Percentiles rank a stretch among this genome's conserved stretches.
Conservation (phyloP, 1,284 basidiomycete species). For the Fistulina hepatica region DNA sequence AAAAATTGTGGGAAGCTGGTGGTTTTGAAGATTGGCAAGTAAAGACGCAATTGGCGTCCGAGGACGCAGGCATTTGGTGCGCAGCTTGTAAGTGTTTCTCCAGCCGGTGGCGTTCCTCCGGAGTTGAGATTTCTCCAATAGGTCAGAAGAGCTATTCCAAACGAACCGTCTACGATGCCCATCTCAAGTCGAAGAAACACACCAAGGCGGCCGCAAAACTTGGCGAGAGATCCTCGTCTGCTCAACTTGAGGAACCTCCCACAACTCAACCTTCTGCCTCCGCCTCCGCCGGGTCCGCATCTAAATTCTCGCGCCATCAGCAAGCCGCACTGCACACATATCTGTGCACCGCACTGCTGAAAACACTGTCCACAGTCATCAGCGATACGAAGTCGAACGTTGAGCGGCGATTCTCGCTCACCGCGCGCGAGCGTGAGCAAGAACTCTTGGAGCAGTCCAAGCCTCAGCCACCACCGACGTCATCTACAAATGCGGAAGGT, state of each 20-base stretch:
- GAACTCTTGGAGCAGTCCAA: slow-evolving; percentile 81
- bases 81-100: slow-evolving; percentile 65
- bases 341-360: slow-evolving; percentile 60
- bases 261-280: slow-evolving; percentile 51
- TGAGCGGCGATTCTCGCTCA: slow-evolving; percentile 91
- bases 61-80: slow-evolving; percentile 81
- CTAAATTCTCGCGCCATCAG: slow-evolving; percentile 38
- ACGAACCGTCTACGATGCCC: slow-evolving; percentile 96
- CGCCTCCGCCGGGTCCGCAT: slow-evolving; percentile 16
- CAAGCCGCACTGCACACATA: slow-evolving; percentile 65
- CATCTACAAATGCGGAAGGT: slow-evolving; percentile 34
- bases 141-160: slow-evolving; percentile 93
- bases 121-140: slow-evolving; percentile 27
- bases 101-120: slow-evolving; percentile 10
- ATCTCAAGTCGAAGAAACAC: slow-evolving; percentile 91
- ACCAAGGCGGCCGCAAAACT: slow-evolving; percentile 74
- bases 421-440: slow-evolving; percentile 91
- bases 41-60: slow-evolving; percentile 27
- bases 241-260: slow-evolving; percentile 38
- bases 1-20: slow-evolving; percentile 68
- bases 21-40: slow-evolving; percentile 72
- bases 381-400: slow-evolving; percentile 93
- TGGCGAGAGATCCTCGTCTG: too few species aligned
- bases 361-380: slow-evolving; percentile 52
- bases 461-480: slow-evolving; percentile 47